Evolutionary conservation across 176 grass and related monocot species (phyloP).

Genomic region (barley (Hordeum vulgare)): DNA sequence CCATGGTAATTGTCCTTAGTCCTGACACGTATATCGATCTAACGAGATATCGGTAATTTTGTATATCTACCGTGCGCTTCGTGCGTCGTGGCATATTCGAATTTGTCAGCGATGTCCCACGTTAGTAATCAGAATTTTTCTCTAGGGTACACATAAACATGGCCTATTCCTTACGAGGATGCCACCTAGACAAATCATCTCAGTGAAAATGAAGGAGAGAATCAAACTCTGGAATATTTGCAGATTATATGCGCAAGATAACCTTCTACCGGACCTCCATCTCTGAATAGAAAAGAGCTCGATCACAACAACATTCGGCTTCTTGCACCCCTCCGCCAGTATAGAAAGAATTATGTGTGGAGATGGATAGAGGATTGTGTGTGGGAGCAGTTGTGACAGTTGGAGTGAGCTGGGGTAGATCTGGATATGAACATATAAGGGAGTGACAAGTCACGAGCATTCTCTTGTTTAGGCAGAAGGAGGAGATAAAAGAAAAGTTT

Average conservation of each 20-base stretch:
- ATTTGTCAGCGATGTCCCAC: neutral
- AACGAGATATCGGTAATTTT: neutral
- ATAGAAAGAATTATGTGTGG: neutral
- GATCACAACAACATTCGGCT: neutral
- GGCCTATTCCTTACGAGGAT: neutral
- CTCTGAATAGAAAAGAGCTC: neutral
- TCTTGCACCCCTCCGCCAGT: neutral
- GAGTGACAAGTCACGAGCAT: neutral
- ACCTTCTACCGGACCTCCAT: neutral
- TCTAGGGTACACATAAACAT: neutral
- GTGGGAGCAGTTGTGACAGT: constrained; percentile 37
- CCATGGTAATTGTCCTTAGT: neutral
- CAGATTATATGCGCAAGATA: neutral
- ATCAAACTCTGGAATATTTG: neutral
- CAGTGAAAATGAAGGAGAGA: neutral
- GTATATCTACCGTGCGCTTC: neutral
- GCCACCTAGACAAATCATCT: neutral
- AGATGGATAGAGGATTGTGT: constrained; percentile 1
- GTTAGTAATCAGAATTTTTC: neutral
- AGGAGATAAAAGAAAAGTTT: constrained; percentile 15
- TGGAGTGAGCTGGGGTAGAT: constrained; percentile 2
- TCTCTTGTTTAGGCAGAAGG: neutral
- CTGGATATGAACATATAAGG: neutral
- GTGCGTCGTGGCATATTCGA: neutral
- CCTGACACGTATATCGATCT: neutral